phyloP scores from a whole-genome alignment of 2,329 filamentous ascomycete species.

The Diaporthe destruens region DNA sequence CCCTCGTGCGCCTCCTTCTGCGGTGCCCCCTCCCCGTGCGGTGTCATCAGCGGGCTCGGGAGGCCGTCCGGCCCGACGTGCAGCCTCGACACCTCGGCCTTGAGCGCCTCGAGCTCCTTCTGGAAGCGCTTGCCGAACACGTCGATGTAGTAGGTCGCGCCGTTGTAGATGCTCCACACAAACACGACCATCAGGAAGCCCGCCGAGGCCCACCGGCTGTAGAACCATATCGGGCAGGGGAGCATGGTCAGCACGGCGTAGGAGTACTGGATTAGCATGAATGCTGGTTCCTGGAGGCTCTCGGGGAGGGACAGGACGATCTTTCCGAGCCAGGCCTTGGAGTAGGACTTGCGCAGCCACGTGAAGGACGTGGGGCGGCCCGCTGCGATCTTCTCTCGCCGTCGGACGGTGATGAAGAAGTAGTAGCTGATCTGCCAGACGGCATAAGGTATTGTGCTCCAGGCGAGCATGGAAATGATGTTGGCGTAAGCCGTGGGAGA shows the following conservation, averaged over 20 bases:
- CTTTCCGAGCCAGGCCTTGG: conserved; percentile 88
- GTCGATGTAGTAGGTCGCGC: conserved; percentile 97
- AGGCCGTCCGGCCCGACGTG: conserved; percentile 71
- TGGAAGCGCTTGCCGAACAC: conserved; percentile 97
- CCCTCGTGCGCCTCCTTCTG: conserved; percentile 43
- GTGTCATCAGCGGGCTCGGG: conserved; percentile 54
- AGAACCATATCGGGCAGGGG: conserved; percentile 95
- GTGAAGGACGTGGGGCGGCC: conserved; percentile 97
- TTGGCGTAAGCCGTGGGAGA: conserved; percentile 83
- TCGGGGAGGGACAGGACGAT: conserved; percentile 84
- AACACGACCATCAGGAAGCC: conserved; percentile 86
- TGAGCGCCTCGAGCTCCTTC: conserved; percentile 92
- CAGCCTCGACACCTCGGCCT: conserved; percentile 90
- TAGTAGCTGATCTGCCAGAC: conserved; percentile 95
- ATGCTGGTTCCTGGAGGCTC: conserved; percentile 84
- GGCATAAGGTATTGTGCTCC: conserved; percentile 93
- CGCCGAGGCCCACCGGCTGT: conserved; percentile 83
- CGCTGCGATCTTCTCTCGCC: conserved; percentile 95
- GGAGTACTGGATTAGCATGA: conserved; percentile 95
- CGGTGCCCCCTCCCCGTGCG: conserved; percentile 46
- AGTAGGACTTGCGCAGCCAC: conserved; percentile 93
- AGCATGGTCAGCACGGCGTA: conserved; percentile 95
- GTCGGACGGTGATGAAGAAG: conserved; percentile 92
- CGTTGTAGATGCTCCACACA: conserved; percentile 95
- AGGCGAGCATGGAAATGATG: conserved; percentile 87